Evolutionary conservation across 1,284 basidiomycete species (phyloP), one percentile per base, ranked within the genome.

Genomic region (Cystobasidium sp.): DNA sequence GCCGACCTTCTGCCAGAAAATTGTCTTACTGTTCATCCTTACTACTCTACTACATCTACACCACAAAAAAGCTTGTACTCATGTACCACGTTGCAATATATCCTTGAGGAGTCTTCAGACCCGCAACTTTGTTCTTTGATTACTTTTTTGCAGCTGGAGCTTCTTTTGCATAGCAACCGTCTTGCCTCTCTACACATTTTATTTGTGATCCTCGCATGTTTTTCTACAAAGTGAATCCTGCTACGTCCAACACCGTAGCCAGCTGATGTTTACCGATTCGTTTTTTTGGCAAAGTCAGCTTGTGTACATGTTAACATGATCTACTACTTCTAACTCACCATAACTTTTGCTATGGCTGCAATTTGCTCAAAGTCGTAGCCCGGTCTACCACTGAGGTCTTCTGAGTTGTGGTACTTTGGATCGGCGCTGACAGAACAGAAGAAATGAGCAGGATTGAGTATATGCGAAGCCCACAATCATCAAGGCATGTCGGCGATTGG

Each of bases 341-440:
- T 80, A 7, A 81, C 81, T 49, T 77, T 78, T 0, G 77, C 76
- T n/a, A 80, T 80, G 5, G 74, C 74, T 0, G 68, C 67, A 6
- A 83, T 74, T 76, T 83, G 82, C n/a, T 79, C 77, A 6, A 81
- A 78, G 52, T 78, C 76, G 76, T 82, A 83, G 0, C 81, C 81
- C 0, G 46, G 47, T 7, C 82, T 68, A 6, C 76, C 65, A 6
- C 52, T 77, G 18, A 78, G 46, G 74, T 83, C 82, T 47, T 79
- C 78, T 31, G 79, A 80, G 63, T 81, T 78, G 76, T 83, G 82
- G 64, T 83, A 83, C 44, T 53, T 58, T 5, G 41, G 63, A 20
- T 64, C 43, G 43, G 52, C 66, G 24, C 55, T 67, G 55, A 12
- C 47, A 14, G 20, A 24, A 18, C 12, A 18, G 24, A 46, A 44